phyloP scores from a whole-genome alignment of 202 grass and related monocot genomes.

The Saccharum hybrid region DNA sequence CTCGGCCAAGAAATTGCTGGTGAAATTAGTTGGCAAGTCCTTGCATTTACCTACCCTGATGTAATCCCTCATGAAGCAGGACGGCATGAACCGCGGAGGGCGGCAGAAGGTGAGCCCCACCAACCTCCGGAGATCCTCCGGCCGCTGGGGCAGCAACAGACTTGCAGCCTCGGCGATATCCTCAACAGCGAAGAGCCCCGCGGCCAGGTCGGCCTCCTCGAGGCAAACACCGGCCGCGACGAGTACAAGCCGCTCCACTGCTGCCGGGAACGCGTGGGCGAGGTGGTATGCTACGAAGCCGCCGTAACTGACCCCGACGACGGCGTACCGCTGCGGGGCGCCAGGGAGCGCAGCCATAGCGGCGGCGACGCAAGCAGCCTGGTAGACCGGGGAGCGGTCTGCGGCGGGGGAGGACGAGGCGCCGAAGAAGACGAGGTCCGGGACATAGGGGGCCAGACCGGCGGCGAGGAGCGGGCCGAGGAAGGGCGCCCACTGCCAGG shows the following conservation, averaged over 20 bases:
- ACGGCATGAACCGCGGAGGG: slow-evolving; percentile 72
- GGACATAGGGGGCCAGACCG: slow-evolving; percentile 85
- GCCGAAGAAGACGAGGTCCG: slow-evolving; percentile 93
- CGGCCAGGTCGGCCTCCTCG: slow-evolving; percentile 66
- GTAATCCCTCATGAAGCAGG: slow-evolving; percentile 81
- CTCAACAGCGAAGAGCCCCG: slow-evolving; percentile 71
- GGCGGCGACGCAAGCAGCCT: slow-evolving; percentile 62
- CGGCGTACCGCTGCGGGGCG: slow-evolving; percentile 50
- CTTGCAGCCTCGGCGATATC: slow-evolving; percentile 65
- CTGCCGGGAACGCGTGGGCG: slow-evolving; percentile 61
- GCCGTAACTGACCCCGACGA: slow-evolving; percentile 88
- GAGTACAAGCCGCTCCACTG: slow-evolving; percentile 69
- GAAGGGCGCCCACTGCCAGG: slow-evolving; percentile 81
- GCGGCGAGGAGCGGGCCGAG: slow-evolving; percentile 69
- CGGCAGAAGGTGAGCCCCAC: slow-evolving; percentile 72
- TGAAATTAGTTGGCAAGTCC: slow-evolving; percentile 37
- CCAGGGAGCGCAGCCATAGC: slow-evolving; percentile 56
- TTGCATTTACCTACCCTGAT: slow-evolving; percentile 56
- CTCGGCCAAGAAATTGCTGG: slow-evolving; percentile 11
- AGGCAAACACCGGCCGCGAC: slow-evolving; percentile 74
- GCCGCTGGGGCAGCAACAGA: slow-evolving; percentile 77
- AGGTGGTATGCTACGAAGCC: slow-evolving; percentile 88
- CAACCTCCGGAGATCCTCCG: slow-evolving; percentile 74
- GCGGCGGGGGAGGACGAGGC: slow-evolving; percentile 55
- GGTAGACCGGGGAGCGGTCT: slow-evolving; percentile 72